Conservation (phyloP, 2,329 filamentous ascomycete genomes). For the Grosmannia serpens region DNA sequence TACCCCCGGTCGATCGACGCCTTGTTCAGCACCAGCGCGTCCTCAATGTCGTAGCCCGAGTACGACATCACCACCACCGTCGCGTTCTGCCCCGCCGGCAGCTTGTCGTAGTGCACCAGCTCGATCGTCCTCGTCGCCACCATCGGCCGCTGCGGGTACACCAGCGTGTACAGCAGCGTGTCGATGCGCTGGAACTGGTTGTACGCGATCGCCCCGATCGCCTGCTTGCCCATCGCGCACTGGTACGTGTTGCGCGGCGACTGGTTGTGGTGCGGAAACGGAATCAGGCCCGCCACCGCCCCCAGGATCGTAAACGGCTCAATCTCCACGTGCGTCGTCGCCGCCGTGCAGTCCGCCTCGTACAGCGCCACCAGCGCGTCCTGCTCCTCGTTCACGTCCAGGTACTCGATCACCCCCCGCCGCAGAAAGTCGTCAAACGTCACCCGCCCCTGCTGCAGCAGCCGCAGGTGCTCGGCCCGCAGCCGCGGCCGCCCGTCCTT, state of each 20-base stretch:
- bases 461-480: slow-evolving; percentile 63
- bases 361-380: slow-evolving; percentile 88
- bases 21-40: slow-evolving; percentile 93
- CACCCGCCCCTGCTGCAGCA: slow-evolving; percentile 71
- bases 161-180: slow-evolving; percentile 88
- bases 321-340: slow-evolving; percentile 91
- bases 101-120: slow-evolving; percentile 91
- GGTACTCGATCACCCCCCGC: slow-evolving; percentile 83
- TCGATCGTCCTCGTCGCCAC: slow-evolving; percentile 96
- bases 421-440: slow-evolving; percentile 91
- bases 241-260: slow-evolving; percentile 98
- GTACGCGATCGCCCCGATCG: slow-evolving; percentile 93
- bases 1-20: slow-evolving; percentile 91
- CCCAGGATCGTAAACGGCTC: slow-evolving; percentile 96
- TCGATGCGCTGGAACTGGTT: slow-evolving; percentile 98
- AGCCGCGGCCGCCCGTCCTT: slow-evolving; percentile 78
- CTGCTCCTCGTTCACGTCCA: slow-evolving; percentile 97
- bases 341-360: slow-evolving; percentile 69
- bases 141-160: slow-evolving; percentile 96
- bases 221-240: slow-evolving; percentile 99
- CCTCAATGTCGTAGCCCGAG: slow-evolving; percentile 98
- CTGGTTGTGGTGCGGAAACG: slow-evolving; percentile 97
- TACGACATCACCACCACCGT: slow-evolving; percentile 99
- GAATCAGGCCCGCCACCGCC: slow-evolving; percentile 90
- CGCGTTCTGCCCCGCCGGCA: slow-evolving; percentile 92